Evolutionary conservation across 192 early-diverging fungal genomes (phyloP).

Genomic region (Chytriomyces sp.): DNA sequence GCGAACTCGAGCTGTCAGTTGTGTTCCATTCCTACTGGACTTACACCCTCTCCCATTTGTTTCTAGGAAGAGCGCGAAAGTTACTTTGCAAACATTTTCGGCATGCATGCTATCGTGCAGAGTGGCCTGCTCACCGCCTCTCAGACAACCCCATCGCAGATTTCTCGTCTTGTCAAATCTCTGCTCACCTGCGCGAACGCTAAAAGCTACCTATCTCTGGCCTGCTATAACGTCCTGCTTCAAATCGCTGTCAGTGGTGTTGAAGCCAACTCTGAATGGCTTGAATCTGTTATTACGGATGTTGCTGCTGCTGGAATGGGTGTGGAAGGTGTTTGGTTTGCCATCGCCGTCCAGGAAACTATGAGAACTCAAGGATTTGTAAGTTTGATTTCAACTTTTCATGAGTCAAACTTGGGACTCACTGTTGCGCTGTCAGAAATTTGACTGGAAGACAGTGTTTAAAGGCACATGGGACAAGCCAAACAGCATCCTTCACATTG

Average conservation of each 20-base stretch:
- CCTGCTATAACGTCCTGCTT: conserved; percentile 73
- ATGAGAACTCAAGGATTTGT: conserved; percentile 14
- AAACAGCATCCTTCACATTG: not conserved
- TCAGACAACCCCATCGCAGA: conserved; percentile 70
- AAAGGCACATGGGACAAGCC: conserved; percentile 34
- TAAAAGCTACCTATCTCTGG: conserved; percentile 84
- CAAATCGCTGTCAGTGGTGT: conserved; percentile 22
- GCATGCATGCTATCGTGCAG: conserved; percentile 78
- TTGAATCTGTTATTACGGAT: conserved; percentile 12
- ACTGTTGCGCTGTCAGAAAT: conserved; percentile 5
- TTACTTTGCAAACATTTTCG: conserved; percentile 91
- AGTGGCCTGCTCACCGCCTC: conserved; percentile 74
- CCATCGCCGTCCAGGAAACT: conserved; percentile 39
- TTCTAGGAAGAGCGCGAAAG: conserved; percentile 86
- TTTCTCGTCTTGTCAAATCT: conserved; percentile 69
- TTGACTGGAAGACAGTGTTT: conserved; percentile 30
- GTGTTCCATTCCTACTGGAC: not conserved
- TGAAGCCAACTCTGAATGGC: conserved; percentile 5
- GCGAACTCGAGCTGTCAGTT: no score
- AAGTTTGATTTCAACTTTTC: not conserved
- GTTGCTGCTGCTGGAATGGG: conserved; percentile 22
- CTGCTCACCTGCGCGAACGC: conserved; percentile 70
- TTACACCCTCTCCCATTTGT: not conserved
- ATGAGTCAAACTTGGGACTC: not conserved
- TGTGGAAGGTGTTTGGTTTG: conserved; percentile 60